Evolutionary conservation across 2,329 filamentous ascomycete genomes (phyloP).

Genomic region (Elsinoe ampelina): DNA sequence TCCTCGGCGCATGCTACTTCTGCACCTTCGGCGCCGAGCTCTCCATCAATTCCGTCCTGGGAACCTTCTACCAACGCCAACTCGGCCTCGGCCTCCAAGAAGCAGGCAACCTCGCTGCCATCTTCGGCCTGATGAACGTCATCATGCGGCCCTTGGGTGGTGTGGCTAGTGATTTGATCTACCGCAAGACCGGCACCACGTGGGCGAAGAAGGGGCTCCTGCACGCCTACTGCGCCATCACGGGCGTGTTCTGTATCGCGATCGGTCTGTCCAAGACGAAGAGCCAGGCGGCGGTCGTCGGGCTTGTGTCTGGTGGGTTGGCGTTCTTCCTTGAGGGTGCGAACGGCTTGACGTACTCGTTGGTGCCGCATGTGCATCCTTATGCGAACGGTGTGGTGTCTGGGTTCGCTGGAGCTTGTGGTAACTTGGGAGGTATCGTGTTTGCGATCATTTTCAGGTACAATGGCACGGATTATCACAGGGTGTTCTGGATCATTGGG

Average conservation of each 20-base stretch:
- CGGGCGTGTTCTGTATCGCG: constrained; percentile 52
- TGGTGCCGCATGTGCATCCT: constrained; percentile 80
- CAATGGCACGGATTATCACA: constrained; percentile 56
- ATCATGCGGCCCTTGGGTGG: constrained; percentile 59
- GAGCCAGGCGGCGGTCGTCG: constrained; percentile 57
- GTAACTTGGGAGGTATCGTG: constrained; percentile 77
- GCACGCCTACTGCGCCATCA: constrained; percentile 46
- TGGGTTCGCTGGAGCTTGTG: constrained; percentile 67
- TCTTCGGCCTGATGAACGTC: constrained; percentile 68
- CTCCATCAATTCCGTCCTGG: constrained; percentile 52
- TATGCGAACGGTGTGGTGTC: constrained; percentile 71
- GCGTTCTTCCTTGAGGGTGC: constrained; percentile 76
- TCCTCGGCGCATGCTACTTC: constrained; percentile 47
- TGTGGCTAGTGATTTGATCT: constrained; percentile 48
- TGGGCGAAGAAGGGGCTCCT: constrained; percentile 59
- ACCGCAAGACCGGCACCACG: constrained; percentile 41
- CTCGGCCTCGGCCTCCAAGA: constrained; percentile 48
- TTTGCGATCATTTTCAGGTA: constrained; percentile 81
- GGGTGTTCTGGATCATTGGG: constrained; percentile 74
- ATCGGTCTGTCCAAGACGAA: constrained; percentile 57
- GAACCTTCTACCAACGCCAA: constrained; percentile 49
- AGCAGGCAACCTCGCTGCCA: constrained; percentile 55
- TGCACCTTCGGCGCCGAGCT: constrained; percentile 54
- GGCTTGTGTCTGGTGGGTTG: constrained; percentile 64
- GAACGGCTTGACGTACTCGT: constrained; percentile 78